These are phyloP conservation scores for Cryptomeria japonica DNA, from an alignment of 75 land plant genomes.

Conservation along the genomic window DNA sequence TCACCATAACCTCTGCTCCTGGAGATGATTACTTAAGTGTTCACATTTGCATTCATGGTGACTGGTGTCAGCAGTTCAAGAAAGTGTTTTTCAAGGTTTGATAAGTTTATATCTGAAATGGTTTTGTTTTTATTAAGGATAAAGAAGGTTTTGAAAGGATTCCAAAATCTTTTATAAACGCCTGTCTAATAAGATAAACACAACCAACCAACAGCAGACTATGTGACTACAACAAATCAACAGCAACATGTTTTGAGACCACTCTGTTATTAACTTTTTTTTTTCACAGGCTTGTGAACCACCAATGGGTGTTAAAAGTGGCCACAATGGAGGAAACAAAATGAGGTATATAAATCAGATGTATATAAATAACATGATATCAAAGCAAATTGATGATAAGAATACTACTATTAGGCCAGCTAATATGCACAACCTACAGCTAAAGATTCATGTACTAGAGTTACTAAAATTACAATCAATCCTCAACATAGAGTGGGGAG, in stretches of 20 bases:
- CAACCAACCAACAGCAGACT: too few species aligned
- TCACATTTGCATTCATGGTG: constrained; percentile 57
- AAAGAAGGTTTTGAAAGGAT: too few species aligned
- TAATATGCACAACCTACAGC: too few species aligned
- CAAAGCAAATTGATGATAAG: background rate
- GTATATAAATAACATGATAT: background rate
- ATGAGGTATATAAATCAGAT: background rate
- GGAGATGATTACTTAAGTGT: constrained; percentile 61
- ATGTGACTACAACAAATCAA: too few species aligned
- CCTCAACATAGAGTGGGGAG: too few species aligned
- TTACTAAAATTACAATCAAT: too few species aligned
- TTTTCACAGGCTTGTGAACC: constrained; percentile 45
- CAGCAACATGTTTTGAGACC: background rate
- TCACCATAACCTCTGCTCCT: constrained; percentile 68
- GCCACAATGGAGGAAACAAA: constrained; percentile 18
- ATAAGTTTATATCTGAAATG: too few species aligned
- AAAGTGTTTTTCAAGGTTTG: constrained; percentile 42
- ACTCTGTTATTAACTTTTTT: background rate
- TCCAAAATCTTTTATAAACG: too few species aligned
- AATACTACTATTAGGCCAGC: too few species aligned
- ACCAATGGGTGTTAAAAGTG: constrained; percentile 53
- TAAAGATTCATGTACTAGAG: too few species aligned
- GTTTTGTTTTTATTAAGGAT: too few species aligned
- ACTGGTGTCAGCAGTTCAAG: constrained; percentile 49
- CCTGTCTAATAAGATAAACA: too few species aligned